Percentiles rank a stretch among this genome's conserved stretches.
phyloP scores from a whole-genome alignment of 192 early-diverging fungal species.

The Umbelopsis ramanniana region DNA sequence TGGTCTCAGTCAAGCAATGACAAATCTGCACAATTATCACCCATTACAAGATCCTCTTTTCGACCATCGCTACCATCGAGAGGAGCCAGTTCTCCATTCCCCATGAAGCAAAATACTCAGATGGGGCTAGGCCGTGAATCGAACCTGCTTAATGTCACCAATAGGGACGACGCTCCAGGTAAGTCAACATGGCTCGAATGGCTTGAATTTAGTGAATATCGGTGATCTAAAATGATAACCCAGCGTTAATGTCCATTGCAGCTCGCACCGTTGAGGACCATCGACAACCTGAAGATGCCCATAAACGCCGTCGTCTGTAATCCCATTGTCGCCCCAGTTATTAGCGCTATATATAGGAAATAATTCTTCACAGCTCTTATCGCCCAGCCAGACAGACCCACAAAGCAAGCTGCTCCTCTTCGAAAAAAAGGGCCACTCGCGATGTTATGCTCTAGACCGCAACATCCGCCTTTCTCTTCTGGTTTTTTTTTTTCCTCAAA shows the following conservation, averaged over 20 bases:
- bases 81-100: not conserved
- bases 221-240: too few species aligned
- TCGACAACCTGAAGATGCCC: not conserved
- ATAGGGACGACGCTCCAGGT: not conserved
- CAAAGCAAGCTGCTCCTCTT: not conserved
- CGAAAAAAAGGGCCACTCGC: not conserved
- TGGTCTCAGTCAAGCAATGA: not conserved
- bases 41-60: not conserved
- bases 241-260: not conserved
- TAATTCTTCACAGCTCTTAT: not conserved
- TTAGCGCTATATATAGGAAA: slow-evolving; percentile 3
- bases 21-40: not conserved
- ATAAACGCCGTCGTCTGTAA: slow-evolving; percentile 13
- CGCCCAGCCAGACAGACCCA: not conserved
- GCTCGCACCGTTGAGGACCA: not conserved
- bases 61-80: not conserved
- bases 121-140: slow-evolving; percentile 28
- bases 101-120: slow-evolving; percentile 3
- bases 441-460: not conserved
- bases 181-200: not conserved
- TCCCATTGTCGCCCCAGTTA: not conserved
- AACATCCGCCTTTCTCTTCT: not conserved
- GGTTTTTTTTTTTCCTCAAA: not conserved
- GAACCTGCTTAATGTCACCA: slow-evolving; percentile 21
- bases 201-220: too few species aligned